Evolutionary conservation across 148 eudicot genomes (phyloP).

Genomic region (Spergularia bocconei): DNA sequence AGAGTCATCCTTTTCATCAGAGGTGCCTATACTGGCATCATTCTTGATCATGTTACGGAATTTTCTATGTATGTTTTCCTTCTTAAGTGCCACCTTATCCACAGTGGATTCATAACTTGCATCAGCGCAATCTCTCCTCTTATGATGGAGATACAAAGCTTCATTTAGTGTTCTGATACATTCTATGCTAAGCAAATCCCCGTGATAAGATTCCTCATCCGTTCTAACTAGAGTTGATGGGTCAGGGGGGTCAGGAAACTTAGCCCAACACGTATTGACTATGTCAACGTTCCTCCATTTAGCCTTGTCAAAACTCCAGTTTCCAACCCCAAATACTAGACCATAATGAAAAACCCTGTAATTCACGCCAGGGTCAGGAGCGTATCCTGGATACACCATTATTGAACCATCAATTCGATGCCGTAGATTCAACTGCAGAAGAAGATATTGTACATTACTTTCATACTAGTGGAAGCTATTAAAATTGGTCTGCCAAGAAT

Average conservation of each 20-base stretch:
- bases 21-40: constrained; percentile 11
- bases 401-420: constrained; percentile 63
- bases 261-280: constrained; percentile 80
- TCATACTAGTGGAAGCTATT: neutral
- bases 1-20: constrained; percentile 26
- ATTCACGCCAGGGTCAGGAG: constrained; percentile 51
- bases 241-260: constrained; percentile 92
- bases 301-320: constrained; percentile 96
- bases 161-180: constrained; percentile 65
- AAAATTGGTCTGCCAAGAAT: neutral
- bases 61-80: constrained; percentile 32
- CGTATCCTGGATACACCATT: constrained; percentile 82
- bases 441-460: neutral
- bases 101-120: constrained; percentile 30
- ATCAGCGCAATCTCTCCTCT: constrained; percentile 53
- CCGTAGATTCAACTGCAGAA: constrained; percentile 71
- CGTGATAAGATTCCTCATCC: constrained; percentile 41
- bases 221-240: constrained; percentile 45
- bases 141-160: constrained; percentile 64
- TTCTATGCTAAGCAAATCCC: constrained; percentile 84
- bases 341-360: constrained; percentile 92
- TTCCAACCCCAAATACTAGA: constrained; percentile 57
- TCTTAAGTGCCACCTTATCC: constrained; percentile 19
- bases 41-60: constrained; percentile 38
- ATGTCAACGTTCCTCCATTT: constrained; percentile 66